A percentile compares a stretch with the other conserved stretches of the same genome.
Evolutionary conservation across 176 grass and related monocot genomes (phyloP).

Genomic region (Saccharum officinarum): DNA sequence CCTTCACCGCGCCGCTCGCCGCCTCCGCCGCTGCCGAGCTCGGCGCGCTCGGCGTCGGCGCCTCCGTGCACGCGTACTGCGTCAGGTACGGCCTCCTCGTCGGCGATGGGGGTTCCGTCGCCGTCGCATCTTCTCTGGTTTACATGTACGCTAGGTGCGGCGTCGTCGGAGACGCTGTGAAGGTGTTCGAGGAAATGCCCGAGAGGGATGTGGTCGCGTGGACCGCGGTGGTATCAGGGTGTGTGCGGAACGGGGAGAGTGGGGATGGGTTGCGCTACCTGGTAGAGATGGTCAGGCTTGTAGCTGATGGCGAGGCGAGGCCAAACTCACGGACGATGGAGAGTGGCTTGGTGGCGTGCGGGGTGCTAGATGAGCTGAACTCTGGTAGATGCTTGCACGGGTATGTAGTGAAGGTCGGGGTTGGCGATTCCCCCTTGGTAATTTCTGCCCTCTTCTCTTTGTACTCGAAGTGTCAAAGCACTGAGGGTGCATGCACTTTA

Average conservation of each 20-base stretch:
- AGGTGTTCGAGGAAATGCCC: constrained; percentile 71
- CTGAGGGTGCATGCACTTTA: constrained; percentile 41
- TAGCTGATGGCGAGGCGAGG: background rate
- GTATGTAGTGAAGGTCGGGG: constrained; percentile 40
- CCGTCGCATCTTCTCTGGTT: constrained; percentile 62
- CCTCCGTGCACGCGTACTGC: constrained; percentile 54
- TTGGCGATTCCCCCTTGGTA: constrained; percentile 29
- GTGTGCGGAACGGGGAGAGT: constrained; percentile 51
- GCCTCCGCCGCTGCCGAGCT: constrained; percentile 64
- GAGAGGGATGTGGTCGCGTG: constrained; percentile 67
- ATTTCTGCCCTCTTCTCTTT: constrained; percentile 60
- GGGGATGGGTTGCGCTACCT: constrained; percentile 36
- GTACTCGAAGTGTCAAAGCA: constrained; percentile 66
- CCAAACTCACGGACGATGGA: constrained; percentile 68
- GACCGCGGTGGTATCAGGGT: constrained; percentile 70
- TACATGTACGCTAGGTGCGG: constrained; percentile 68
- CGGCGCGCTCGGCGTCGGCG: constrained; percentile 34
- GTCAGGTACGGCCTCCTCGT: constrained; percentile 52
- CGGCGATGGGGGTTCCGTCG: constrained; percentile 45
- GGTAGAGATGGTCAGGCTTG: constrained; percentile 44
- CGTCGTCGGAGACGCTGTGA: constrained; percentile 30
- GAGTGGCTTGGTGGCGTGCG: constrained; percentile 58
- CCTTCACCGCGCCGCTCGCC: constrained; percentile 62
- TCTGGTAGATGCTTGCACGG: constrained; percentile 63
- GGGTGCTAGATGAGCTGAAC: constrained; percentile 39